Base-by-base conservation (phyloP, 2,329 filamentous ascomycete species). In the Hymenoscyphus salicellus region DNA sequence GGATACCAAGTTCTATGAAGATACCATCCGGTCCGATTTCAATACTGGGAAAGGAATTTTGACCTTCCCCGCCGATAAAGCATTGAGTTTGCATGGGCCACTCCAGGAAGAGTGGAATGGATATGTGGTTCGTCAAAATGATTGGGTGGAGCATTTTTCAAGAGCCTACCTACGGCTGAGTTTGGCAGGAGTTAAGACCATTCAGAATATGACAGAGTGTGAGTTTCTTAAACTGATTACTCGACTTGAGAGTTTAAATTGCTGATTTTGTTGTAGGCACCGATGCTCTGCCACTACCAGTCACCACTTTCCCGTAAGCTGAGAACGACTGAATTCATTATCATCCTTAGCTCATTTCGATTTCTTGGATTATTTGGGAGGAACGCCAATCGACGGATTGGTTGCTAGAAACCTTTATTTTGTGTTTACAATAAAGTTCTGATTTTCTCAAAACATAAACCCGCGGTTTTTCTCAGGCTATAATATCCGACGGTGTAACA, bases 1-100 rank as follows among this genome's bases (percentile, higher is more conserved):
- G 81, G 82, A 85, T 66, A 78, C 78, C 1, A 72, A 75, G 8
- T 85, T 80, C 71, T 85, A 83, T 72, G 67, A 72, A 20, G 72
- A 79, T 72, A 79, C 78, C 0, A 64, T 77, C 20, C 65, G 43
- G 28, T 32, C 26, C 4, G 59, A 61, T 33, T 61, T 55, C 30
- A 55, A 32, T 26, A 10, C 59, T 16, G 41, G 41, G 11, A 10
- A 43, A 16, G 32, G 43, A 10, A 33, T 61, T 11, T 14, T 38
- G 10, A 61, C 59, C 10, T 61, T 61, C 32, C 59, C 59, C 26
- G 20, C 30, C 7, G 59, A 61, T 17, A 61, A 61, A 38, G 43
- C 43, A 26, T 23, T 61, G 28, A 61, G 59, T 55, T 20, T 43
- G 23, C 46, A 61, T 55, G 41, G 41, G 10, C 43, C 59, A 5